Conservation (phyloP, 768 basidiomycete species). For the Russula earlei region DNA sequence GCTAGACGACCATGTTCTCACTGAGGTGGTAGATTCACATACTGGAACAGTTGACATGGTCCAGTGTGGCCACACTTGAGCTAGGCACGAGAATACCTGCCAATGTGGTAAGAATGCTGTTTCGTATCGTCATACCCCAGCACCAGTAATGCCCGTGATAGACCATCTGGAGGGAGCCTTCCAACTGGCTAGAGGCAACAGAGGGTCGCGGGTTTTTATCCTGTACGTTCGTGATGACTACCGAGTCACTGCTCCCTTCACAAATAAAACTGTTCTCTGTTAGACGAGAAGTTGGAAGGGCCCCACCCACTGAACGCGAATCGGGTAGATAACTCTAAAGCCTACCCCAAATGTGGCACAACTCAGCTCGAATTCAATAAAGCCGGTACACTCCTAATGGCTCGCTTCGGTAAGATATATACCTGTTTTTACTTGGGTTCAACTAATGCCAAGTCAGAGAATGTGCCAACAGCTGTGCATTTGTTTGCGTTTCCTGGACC, state of each 20-base stretch:
- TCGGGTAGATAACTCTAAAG: slow-evolving; percentile 49
- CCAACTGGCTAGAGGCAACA: slow-evolving; percentile 75
- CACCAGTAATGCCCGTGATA: slow-evolving; percentile 26
- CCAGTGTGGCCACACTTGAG: slow-evolving; percentile 52
- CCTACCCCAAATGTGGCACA: slow-evolving; percentile 57
- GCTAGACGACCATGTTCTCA: background rate
- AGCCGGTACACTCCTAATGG: slow-evolving; percentile 61
- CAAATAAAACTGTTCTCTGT: background rate
- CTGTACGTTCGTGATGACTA: slow-evolving; percentile 39
- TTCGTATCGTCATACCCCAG: background rate
- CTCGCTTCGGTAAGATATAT: slow-evolving; percentile 53
- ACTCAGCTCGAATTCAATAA: slow-evolving; percentile 76
- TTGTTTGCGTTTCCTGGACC: slow-evolving; percentile 65
- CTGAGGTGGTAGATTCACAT: slow-evolving; percentile 49
- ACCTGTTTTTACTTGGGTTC: background rate
- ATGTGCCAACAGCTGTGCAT: slow-evolving; percentile 50
- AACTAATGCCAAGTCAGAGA: slow-evolving; percentile 37
- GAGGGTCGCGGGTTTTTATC: slow-evolving; percentile 82
- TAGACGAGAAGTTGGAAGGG: slow-evolving; percentile 59
- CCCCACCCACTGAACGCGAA: slow-evolving; percentile 42
- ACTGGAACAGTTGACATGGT: slow-evolving; percentile 71
- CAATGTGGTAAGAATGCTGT: slow-evolving; percentile 39
- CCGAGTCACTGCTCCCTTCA: background rate
- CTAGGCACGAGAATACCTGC: slow-evolving; percentile 46
- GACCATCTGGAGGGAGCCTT: slow-evolving; percentile 81